Evolutionary conservation across 2,329 filamentous ascomycete genomes (phyloP).

Genomic region (Monosporascus sp.): DNA sequence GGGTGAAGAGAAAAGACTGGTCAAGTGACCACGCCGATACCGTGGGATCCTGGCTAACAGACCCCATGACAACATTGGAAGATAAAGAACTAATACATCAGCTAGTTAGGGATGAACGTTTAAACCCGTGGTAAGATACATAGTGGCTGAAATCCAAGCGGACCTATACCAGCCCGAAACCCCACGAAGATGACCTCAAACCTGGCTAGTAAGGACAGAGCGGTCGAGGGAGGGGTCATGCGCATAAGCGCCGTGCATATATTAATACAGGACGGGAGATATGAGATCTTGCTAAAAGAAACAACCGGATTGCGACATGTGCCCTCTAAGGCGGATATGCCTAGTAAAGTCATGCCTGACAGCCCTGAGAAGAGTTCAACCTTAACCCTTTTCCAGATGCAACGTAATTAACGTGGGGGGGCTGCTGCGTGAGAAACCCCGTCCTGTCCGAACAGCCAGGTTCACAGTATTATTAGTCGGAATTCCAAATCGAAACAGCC

Average conservation of each 20-base stretch:
- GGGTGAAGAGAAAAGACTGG: not conserved
- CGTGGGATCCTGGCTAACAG: not conserved
- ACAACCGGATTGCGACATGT: too few species aligned
- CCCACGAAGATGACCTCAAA: too few species aligned
- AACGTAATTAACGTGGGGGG: not conserved
- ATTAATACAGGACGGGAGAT: not conserved
- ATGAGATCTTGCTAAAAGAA: not conserved
- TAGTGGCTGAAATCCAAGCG: too few species aligned
- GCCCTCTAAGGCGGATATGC: not conserved
- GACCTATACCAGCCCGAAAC: too few species aligned
- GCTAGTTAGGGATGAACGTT: not conserved
- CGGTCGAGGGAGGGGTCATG: not conserved
- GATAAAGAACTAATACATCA: too few species aligned
- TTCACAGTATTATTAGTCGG: too few species aligned
- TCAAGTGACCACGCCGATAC: not conserved
- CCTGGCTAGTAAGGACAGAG: too few species aligned
- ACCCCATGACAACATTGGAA: not conserved
- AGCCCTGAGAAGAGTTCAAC: too few species aligned
- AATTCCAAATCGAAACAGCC: too few species aligned
- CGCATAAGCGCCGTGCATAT: not conserved
- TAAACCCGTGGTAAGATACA: not conserved
- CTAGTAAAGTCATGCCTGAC: not conserved
- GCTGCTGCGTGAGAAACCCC: not conserved
- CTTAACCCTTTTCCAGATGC: not conserved
- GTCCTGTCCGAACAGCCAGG: too few species aligned